These are phyloP conservation scores for Sporothrix curviconia DNA, from an alignment of 2,329 filamentous ascomycete species.

Conservation along the genomic window DNA sequence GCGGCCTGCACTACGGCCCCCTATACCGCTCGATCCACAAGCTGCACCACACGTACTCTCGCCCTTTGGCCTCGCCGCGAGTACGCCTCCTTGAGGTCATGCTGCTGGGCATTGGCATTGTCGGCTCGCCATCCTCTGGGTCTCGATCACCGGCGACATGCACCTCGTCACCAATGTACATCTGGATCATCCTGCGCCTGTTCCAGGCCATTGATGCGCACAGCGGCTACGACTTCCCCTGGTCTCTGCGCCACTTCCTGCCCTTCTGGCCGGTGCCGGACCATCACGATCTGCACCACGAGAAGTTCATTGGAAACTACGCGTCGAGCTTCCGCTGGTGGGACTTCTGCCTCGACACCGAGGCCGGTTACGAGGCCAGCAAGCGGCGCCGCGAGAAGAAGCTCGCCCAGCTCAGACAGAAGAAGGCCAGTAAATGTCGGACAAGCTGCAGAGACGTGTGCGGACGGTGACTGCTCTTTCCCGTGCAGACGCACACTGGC, in stretches of 20 bases:
- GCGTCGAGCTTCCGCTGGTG: conserved; percentile 98
- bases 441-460: no score
- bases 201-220: conserved; percentile 98
- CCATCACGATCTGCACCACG: conserved; percentile 95
- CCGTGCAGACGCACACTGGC: no score
- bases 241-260: conserved; percentile 84
- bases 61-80: conserved; percentile 91
- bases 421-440: conserved; percentile 56
- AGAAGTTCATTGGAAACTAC: conserved; percentile 98
- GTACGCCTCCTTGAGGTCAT: conserved; percentile 98
- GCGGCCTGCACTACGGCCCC: conserved; percentile 84
- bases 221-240: conserved; percentile 97
- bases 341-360: conserved; percentile 90
- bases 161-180: conserved; percentile 97
- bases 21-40: conserved; percentile 98
- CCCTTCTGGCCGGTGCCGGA: conserved; percentile 97
- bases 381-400: conserved; percentile 78
- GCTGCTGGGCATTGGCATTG: conserved; percentile 81
- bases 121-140: conserved; percentile 76
- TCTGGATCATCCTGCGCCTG: conserved; percentile 86
- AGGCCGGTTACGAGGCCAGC: conserved; percentile 80
- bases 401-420: conserved; percentile 55
- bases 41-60: conserved; percentile 98
- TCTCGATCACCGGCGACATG: conserved; percentile 73
- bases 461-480: no score